These are phyloP conservation scores for Fusarium oligoseptatum DNA, from an alignment of 2,329 filamentous ascomycete genomes.

Conservation along the genomic window DNA sequence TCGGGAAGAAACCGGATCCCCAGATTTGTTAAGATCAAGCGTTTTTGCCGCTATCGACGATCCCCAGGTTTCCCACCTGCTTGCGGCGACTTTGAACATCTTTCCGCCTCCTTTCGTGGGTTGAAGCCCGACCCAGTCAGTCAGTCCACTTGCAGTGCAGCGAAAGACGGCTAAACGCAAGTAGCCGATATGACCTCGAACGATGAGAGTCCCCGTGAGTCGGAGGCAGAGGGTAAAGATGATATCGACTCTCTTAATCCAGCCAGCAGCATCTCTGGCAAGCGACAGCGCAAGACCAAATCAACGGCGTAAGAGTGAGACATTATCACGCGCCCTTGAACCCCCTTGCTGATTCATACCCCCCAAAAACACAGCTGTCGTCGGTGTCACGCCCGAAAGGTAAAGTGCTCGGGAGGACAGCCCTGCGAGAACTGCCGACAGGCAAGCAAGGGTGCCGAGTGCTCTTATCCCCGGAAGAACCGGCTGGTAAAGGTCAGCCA, in stretches of 20 bases:
- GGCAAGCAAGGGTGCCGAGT: slow-evolving; percentile 48
- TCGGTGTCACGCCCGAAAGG: slow-evolving; percentile 51
- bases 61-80: not conserved
- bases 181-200: slow-evolving; percentile 34
- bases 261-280: slow-evolving; percentile 12
- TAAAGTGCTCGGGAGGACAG: slow-evolving; percentile 52
- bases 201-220: slow-evolving; percentile 24
- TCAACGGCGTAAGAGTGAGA: slow-evolving; percentile 41
- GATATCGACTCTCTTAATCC: slow-evolving; percentile 26
- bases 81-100: not conserved
- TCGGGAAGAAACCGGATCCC: slow-evolving; percentile 26
- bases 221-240: slow-evolving; percentile 38
- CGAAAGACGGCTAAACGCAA: not conserved
- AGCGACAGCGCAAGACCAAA: slow-evolving; percentile 42
- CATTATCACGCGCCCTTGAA: not conserved
- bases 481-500: slow-evolving; percentile 51
- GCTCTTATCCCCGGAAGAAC: slow-evolving; percentile 51
- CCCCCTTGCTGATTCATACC: not conserved
- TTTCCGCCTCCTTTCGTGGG: not conserved
- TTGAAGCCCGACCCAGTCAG: not conserved
- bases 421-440: slow-evolving; percentile 51
- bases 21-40: slow-evolving; percentile 8
- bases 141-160: slow-evolving; percentile 3
- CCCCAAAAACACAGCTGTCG: slow-evolving; percentile 41
- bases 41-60: not conserved